phyloP scores from a whole-genome alignment of 257 asterid genomes.

The Solanum gracilifrons region DNA sequence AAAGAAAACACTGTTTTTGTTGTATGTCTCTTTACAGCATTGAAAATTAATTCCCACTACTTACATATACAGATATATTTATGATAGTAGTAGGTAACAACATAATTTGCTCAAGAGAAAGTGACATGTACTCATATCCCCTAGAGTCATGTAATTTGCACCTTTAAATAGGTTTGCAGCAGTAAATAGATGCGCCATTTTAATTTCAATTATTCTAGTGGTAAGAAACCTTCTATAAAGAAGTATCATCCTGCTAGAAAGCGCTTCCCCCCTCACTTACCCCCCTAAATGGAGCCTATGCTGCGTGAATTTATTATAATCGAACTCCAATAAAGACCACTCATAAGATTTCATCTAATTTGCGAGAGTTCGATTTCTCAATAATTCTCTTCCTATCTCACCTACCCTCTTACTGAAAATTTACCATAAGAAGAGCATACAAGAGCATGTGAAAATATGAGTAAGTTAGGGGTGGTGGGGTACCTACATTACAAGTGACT shows the following conservation, averaged over 20 bases:
- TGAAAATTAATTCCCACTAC: neutral
- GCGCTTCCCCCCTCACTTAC: neutral
- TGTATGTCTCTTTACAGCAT: neutral
- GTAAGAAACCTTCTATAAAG: neutral
- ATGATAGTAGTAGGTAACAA: neutral
- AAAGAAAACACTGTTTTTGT: neutral
- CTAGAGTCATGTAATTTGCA: neutral
- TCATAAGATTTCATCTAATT: neutral
- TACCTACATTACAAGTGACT: neutral
- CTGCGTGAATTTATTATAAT: too few relatives aligned
- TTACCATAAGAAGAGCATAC: neutral
- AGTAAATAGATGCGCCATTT: neutral
- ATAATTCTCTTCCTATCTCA: neutral
- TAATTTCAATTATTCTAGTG: neutral
- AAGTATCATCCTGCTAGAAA: neutral
- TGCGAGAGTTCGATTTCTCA: neutral
- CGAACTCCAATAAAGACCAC: neutral
- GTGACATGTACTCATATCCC: neutral
- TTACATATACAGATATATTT: neutral
- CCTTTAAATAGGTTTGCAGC: neutral
- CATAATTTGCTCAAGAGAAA: neutral
- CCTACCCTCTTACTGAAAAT: neutral
- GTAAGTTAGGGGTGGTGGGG: neutral
- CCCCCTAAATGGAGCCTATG: neutral
- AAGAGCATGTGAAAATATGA: neutral